A percentile compares a stretch with the other conserved stretches of the same genome.
phyloP scores from a whole-genome alignment of 2,329 filamentous ascomycete genomes.

The Penicillium aurantiogriseum region DNA sequence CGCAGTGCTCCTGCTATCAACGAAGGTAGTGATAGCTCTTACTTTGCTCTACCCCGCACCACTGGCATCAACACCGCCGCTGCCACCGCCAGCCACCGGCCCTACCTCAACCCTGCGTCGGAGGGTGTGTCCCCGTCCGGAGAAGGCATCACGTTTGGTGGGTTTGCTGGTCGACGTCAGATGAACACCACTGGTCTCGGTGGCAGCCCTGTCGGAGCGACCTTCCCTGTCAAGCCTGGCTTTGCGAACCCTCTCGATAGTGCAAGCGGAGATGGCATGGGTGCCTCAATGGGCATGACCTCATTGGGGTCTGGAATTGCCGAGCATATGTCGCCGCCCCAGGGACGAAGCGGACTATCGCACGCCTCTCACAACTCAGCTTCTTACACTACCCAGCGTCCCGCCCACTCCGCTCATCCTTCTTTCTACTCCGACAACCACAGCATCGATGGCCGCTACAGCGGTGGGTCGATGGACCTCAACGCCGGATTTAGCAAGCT shows the following conservation, averaged over 20 bases:
- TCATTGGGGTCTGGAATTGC: constrained; percentile 30
- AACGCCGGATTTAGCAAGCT: constrained; percentile 34
- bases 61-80: constrained; percentile 43
- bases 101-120: constrained; percentile 34
- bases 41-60: constrained; percentile 48
- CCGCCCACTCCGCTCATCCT: constrained; percentile 38
- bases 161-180: constrained; percentile 31
- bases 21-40: constrained; percentile 48
- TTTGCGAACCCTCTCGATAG: constrained; percentile 31
- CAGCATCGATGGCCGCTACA: constrained; percentile 33
- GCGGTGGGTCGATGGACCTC: constrained; percentile 32
- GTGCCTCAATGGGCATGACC: constrained; percentile 29
- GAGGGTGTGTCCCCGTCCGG: constrained; percentile 37
- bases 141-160: constrained; percentile 34
- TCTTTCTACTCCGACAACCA: constrained; percentile 43
- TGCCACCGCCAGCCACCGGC: constrained; percentile 28
- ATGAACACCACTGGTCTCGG: constrained; percentile 34
- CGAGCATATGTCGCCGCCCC: constrained; percentile 29
- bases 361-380: constrained; percentile 39
- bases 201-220: constrained; percentile 31
- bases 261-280: constrained; percentile 31
- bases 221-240: constrained; percentile 33
- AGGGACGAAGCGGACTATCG: constrained; percentile 29
- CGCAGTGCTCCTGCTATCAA: constrained; percentile 38
- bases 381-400: constrained; percentile 34